Conservation (phyloP, 768 basidiomycete species). For the Nidularia sp. region DNA sequence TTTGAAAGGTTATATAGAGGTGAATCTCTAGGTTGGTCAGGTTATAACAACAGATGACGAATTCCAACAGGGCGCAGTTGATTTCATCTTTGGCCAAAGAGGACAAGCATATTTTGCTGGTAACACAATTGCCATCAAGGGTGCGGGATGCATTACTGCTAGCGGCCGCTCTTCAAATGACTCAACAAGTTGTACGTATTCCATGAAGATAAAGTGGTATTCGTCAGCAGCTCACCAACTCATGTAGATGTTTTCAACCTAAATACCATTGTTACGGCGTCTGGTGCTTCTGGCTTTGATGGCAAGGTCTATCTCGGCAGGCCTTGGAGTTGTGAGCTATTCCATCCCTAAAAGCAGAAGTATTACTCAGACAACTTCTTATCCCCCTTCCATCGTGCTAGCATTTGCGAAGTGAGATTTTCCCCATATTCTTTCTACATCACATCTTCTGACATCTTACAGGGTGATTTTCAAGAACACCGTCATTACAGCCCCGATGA, state of each 20-base stretch:
- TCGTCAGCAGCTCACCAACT: not conserved
- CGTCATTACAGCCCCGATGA: constrained; percentile 32
- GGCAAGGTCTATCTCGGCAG: constrained; percentile 35
- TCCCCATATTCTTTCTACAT: not conserved
- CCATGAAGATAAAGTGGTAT: not conserved
- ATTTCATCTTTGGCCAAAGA: constrained; percentile 42
- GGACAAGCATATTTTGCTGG: constrained; percentile 43
- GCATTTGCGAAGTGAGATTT: constrained; percentile 37
- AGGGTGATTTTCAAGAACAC: constrained; percentile 50
- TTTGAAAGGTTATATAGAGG: constrained; percentile 41
- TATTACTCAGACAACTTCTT: not conserved
- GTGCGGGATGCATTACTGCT: constrained; percentile 41
- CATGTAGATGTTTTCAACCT: constrained; percentile 29
- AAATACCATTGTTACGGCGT: constrained; percentile 30
- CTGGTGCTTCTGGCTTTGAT: constrained; percentile 23
- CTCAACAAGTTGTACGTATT: constrained; percentile 29
- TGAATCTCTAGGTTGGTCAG: constrained; percentile 5
- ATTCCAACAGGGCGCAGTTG: constrained; percentile 30
- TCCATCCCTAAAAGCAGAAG: not conserved
- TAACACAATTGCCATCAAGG: constrained; percentile 39
- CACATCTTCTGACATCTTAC: not conserved
- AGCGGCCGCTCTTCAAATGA: constrained; percentile 38
- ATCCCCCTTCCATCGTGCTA: constrained; percentile 5
- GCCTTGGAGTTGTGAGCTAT: constrained; percentile 35
- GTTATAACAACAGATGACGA: not conserved